Evolutionary conservation across 1,284 basidiomycete species (phyloP).

Genomic region (Ustilago sp.): DNA sequence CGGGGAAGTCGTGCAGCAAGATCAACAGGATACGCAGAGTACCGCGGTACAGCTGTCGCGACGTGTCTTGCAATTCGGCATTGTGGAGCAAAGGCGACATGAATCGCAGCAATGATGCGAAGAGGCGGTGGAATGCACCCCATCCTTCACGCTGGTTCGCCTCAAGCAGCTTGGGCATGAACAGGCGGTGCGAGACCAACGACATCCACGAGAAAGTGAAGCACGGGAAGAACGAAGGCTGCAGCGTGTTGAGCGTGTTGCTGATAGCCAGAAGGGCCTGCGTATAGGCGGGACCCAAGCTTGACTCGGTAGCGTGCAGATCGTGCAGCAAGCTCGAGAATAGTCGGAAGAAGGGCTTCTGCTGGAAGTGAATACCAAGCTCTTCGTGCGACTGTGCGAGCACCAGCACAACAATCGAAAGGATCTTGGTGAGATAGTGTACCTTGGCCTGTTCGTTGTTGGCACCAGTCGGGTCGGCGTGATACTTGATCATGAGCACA

Average conservation of each 20-base stretch:
- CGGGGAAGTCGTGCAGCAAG: conserved; percentile 97
- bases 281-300: conserved; percentile 85
- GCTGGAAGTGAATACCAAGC: conserved; percentile 88
- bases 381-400: conserved; percentile 95
- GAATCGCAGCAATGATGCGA: conserved; percentile 93
- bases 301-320: conserved; percentile 83
- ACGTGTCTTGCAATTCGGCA: conserved; percentile 81
- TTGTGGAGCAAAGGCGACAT: conserved; percentile 88
- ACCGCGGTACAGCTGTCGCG: conserved; percentile 92
- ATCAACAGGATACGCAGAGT: conserved; percentile 90
- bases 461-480: conserved; percentile 85
- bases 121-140: conserved; percentile 93
- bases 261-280: conserved; percentile 87
- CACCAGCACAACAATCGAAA: conserved; percentile 96
- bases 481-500: conserved; percentile 99
- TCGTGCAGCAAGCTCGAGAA: conserved; percentile 97
- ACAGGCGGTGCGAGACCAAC: conserved; percentile 92
- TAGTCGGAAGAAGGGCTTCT: conserved; percentile 98
- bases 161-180: conserved; percentile 94
- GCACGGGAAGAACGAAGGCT: conserved; percentile 95
- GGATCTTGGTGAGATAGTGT: conserved; percentile 95
- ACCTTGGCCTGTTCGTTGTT: conserved; percentile 94
- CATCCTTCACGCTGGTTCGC: conserved; percentile 90
- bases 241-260: conserved; percentile 94
- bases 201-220: conserved; percentile 99